Evolutionary conservation across 352 stramenopile genomes (phyloP).

Genomic region (Globisporangium recalcitrans): DNA sequence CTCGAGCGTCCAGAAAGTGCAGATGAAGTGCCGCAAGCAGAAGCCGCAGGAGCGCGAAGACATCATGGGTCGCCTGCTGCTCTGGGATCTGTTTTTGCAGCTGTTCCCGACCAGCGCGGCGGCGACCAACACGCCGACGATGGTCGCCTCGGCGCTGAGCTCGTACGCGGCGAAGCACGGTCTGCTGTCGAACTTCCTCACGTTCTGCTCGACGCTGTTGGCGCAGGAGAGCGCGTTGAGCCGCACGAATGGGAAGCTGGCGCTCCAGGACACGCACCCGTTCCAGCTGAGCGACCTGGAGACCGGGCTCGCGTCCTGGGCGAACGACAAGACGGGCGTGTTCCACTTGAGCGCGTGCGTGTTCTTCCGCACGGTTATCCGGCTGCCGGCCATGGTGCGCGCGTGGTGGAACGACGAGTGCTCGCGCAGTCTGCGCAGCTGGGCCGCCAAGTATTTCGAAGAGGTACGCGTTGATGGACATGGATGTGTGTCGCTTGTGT

Average conservation of each 20-base stretch:
- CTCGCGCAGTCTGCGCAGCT: slow-evolving; percentile 67
- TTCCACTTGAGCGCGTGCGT: slow-evolving; percentile 54
- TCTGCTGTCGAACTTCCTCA: slow-evolving; percentile 62
- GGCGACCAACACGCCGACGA: slow-evolving; percentile 19
- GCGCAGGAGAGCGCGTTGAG: slow-evolving; percentile 44
- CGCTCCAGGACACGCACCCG: slow-evolving; percentile 45
- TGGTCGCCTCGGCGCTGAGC: slow-evolving; percentile 70
- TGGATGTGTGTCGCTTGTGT: neutral
- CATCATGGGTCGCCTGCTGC: slow-evolving; percentile 46
- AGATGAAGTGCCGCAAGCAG: slow-evolving; percentile 45
- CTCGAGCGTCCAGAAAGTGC: slow-evolving; percentile 24
- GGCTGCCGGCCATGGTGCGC: slow-evolving; percentile 81
- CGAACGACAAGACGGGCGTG: slow-evolving; percentile 35
- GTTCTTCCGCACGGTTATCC: slow-evolving; percentile 80
- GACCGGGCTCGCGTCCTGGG: slow-evolving; percentile 21
- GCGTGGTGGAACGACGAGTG: slow-evolving; percentile 91
- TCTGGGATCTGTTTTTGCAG: slow-evolving; percentile 83
- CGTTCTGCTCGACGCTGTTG: slow-evolving; percentile 52
- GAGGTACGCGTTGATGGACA: slow-evolving; percentile 34
- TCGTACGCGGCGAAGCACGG: slow-evolving; percentile 54
- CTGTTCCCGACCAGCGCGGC: slow-evolving; percentile 46
- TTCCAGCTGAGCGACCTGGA: slow-evolving; percentile 42
- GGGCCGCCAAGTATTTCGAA: slow-evolving; percentile 87
- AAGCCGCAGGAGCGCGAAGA: slow-evolving; percentile 50
- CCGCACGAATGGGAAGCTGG: slow-evolving; percentile 16